Percentiles rank a stretch among this genome's conserved stretches.
phyloP scores from a whole-genome alignment of 495 filamentous ascomycete genomes.

The Aspergillus sclerotioniger region DNA sequence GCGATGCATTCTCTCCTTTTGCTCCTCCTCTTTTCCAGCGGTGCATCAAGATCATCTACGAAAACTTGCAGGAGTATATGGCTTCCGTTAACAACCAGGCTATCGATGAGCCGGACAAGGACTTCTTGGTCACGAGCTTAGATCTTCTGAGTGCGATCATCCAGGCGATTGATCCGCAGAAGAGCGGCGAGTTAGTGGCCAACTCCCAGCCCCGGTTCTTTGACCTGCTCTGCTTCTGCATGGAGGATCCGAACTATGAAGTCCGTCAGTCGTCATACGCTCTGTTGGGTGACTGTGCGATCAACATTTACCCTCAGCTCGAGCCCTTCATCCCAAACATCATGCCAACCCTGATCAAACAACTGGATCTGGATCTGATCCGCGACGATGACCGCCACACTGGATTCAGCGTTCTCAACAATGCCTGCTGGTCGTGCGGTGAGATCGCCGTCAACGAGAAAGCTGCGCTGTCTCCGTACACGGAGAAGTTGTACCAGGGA shows the following conservation, averaged over 20 bases:
- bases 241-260: slow-evolving; percentile 89
- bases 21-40: slow-evolving; percentile 79
- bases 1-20: slow-evolving; percentile 77
- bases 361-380: slow-evolving; percentile 78
- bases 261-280: slow-evolving; percentile 96
- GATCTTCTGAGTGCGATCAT: slow-evolving; percentile 93
- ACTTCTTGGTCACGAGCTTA: slow-evolving; percentile 94
- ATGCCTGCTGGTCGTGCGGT: slow-evolving; percentile 95
- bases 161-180: slow-evolving; percentile 76
- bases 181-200: slow-evolving; percentile 72
- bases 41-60: slow-evolving; percentile 86
- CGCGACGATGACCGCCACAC: slow-evolving; percentile 70
- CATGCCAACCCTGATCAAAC: slow-evolving; percentile 75
- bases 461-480: slow-evolving; percentile 74
- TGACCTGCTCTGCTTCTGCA: slow-evolving; percentile 83
- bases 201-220: slow-evolving; percentile 81
- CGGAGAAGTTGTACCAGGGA: slow-evolving; percentile 71
- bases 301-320: slow-evolving; percentile 86
- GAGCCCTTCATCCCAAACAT: slow-evolving; percentile 69
- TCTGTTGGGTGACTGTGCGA: slow-evolving; percentile 92
- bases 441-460: slow-evolving; percentile 90
- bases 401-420: slow-evolving; percentile 90
- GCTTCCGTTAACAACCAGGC: slow-evolving; percentile 60
- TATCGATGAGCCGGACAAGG: slow-evolving; percentile 86
- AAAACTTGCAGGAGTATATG: slow-evolving; percentile 77